Base-by-base conservation (phyloP, 345 rosid genomes). In the Iberis pinnata region DNA sequence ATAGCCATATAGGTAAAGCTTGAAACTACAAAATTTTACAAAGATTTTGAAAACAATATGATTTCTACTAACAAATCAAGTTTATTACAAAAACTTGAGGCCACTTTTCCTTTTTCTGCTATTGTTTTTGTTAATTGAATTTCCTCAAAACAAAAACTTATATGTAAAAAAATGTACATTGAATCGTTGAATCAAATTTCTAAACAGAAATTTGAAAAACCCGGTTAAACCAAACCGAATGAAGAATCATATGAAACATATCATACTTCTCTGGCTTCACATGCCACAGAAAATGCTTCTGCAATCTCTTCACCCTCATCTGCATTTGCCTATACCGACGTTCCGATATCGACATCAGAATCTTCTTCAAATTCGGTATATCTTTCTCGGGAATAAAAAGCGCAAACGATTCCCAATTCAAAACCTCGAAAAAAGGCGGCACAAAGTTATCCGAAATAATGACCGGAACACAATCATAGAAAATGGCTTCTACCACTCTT, bases 231-330 rank as follows among this genome's bases (percentile, higher is more conserved):
- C 98, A 90, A 43, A 84, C 67, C 6, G 96, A 82, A 64, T 90
- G 98, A 41, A 90, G 89, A 50, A 87, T 87, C 96, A 90, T 90
- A 32, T 87, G 96, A 69, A 90, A 90, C 45, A 87, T 55, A 60
- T 84, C 98, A 60, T 87, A 87, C 68, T 82, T 90, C 32, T 73
- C 82, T 9, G 96, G 89, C 39, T 50, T 76, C 8, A 69, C 48
- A 73, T 87, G 95, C 96, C 98, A 90, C 41, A 90, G 86, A 54
- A 90, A 90, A 80, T 90, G 98, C 58, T 80, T 82, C 43, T 90
- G 95, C 31, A 82, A 85, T 63, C 61, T 84, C 75, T 80, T 87
- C 1, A 86, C 92, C 22, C 80, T 76, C 87, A 76, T 69, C 71
- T 87, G 96, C 96, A 87, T 76, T 66, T 49, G 45, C 6, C 24